Base-by-base conservation (phyloP, 148 eudicot genomes). In the Selenicereus undatus region DNA sequence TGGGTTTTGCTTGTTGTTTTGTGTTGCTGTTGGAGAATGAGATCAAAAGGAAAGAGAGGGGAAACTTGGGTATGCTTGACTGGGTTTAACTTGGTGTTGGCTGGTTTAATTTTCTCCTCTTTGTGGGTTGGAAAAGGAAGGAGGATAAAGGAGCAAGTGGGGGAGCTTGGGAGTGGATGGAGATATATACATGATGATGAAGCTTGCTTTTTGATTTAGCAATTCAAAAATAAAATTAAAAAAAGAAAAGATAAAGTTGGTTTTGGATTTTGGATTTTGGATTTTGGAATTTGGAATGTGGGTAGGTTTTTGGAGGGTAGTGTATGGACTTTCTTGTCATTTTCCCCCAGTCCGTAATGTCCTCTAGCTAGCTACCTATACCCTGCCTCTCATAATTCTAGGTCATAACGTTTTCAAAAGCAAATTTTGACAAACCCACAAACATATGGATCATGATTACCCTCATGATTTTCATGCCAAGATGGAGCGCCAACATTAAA, bases 161-260 rank as follows among this genome's bases (percentile, higher is more conserved):
- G 69, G 83, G 81, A 84, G 86, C 86, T 84, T 84, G 77, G 77
- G 86, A 64, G 71, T 77, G 81, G 81, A 81, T 69, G 74, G 83
- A 73, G 74, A 58, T 78, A 81, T 84, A 81, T 81, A 81, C 81
- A 84, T 81, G 86, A 81, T 77, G 83, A 81, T 81, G 79, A 84
- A 65, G 78, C 29, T 77, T 71, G 30, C 79, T 84, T 84, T 84
- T 77, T 69, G 56, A 54, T 83, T 76, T 81, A 73, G 75, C 71
- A 81, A 80, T 62, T 80, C 54, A 60, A 81, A 50, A 30, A 82
- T 54, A 39, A 79, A 81, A 73, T 24, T 24, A 54, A 54, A 17
- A 29, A 6, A 32, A 6, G 21, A 32, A 21, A 58, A 54, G 39
- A 54, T 77, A 80, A 84, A 84, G 83, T 80, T 76, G 73, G 65